Evolutionary conservation across 768 basidiomycete species (phyloP), one percentile per base, ranked within the genome.

Genomic region (Collybiopsis confluens): DNA sequence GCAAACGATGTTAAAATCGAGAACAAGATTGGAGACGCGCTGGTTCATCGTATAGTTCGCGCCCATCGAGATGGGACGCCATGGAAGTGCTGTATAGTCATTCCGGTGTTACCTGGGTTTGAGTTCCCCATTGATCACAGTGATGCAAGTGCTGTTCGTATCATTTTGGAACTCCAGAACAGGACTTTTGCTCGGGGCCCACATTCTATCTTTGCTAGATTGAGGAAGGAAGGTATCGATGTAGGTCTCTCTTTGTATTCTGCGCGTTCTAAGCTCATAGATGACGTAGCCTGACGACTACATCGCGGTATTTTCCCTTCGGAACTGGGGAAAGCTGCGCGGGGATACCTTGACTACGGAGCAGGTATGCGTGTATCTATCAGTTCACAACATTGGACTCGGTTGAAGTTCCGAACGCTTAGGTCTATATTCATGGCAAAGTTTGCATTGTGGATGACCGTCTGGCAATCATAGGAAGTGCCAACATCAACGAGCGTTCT

Each of bases 401-500:
- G 13, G 30, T 33, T 5, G 13, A 33, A 33, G 5, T 33, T 33
- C 30, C 41, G 24, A 21, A n/a, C 1, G 26, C 61, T 26, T 57
- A 89, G 83, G 85, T 96, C 20, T 95, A 97, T 69, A 91, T 96
- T 57, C 93, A 96, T 64, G 89, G 79, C 42, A 92, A 93, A 73
- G 80, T 86, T 18, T 87, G 86, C 61, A 85, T 98, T 52, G 94
- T 98, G 4, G 97, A 99, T 65, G 96, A 99, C 66, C 85, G 97
- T 49, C 73, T 94, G 54, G 93, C 83, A 28, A 93, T 97, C 64
- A 97, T 97, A 58, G 93, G 93, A 15, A 94, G 92, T 52, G 96
- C 96, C 16, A 98, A 97, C 67, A 93, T 99, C 73, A 98, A 99
- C 64, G 97, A 99, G 66, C 84, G 97, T 35, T 96, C 92, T 13